Conservation (phyloP, 164 flowering plant species). For the Buxus sempervirens region DNA sequence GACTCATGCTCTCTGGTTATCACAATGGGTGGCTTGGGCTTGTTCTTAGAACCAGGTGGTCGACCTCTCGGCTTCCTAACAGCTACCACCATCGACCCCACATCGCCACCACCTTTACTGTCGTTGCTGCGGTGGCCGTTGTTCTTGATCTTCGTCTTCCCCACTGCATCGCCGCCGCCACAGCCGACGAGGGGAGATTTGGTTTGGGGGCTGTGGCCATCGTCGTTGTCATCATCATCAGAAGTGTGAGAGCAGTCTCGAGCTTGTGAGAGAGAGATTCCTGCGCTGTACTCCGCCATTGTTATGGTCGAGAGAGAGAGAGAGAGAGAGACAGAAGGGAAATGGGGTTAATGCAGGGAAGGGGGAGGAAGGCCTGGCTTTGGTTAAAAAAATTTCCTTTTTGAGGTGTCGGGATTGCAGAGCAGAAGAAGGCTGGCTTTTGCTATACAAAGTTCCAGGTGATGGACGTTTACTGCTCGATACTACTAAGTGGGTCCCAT, state of each 20-base stretch:
- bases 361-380: too few relatives aligned
- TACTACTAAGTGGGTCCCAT: too few relatives aligned
- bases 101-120: background rate
- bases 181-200: background rate
- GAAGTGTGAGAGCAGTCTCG: constrained; percentile 16
- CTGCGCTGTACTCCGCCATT: constrained; percentile 26
- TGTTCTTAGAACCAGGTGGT: constrained; percentile 53
- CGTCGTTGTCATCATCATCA: constrained; percentile 18
- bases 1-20: constrained; percentile 42
- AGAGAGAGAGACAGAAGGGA: too few relatives aligned
- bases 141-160: background rate
- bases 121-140: too few relatives aligned
- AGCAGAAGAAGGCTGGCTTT: too few relatives aligned
- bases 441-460: too few relatives aligned
- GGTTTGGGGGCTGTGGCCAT: constrained; percentile 7
- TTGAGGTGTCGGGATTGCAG: too few relatives aligned
- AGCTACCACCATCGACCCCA: background rate
- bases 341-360: too few relatives aligned
- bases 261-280: constrained; percentile 16
- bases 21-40: constrained; percentile 49
- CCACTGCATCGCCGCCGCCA: background rate
- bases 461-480: too few relatives aligned
- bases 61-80: constrained; percentile 40
- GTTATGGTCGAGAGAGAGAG: too few relatives aligned
- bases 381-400: too few relatives aligned